Conservation (phyloP, 2,329 filamentous ascomycete species). For the Lachnellula cervina region DNA sequence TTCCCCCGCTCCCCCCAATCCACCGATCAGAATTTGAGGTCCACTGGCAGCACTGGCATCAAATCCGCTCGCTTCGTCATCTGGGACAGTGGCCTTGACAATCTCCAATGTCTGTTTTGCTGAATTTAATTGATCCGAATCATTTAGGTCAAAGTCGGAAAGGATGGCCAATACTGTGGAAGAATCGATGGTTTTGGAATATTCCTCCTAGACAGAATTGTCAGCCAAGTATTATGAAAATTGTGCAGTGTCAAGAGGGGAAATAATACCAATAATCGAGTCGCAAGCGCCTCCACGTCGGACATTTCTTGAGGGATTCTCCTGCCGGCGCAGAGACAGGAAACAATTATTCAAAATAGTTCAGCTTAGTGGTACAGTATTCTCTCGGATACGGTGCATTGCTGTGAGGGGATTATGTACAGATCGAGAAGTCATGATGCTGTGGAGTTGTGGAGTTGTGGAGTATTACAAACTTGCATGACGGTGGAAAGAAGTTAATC, state of each 20-base stretch:
- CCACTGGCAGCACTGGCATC: constrained; percentile 69
- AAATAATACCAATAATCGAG: constrained; percentile 3
- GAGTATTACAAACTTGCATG: not conserved
- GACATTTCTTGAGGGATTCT: not conserved
- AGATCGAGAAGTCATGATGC: not conserved
- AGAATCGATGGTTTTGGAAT: constrained; percentile 71
- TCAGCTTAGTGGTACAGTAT: not conserved
- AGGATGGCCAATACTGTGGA: constrained; percentile 71
- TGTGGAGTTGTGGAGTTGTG: not conserved
- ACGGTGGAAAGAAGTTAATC: not conserved
- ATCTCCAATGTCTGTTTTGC: constrained; percentile 58
- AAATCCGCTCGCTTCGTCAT: constrained; percentile 70
- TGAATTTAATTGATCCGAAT: constrained; percentile 45
- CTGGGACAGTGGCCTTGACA: constrained; percentile 58
- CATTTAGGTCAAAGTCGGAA: constrained; percentile 63
- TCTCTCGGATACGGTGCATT: not conserved
- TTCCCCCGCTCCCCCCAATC: constrained; percentile 8
- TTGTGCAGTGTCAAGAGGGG: not conserved
- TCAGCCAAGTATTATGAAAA: not conserved
- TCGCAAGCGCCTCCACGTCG: not conserved
- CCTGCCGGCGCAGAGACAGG: not conserved
- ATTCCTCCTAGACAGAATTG: constrained; percentile 47
- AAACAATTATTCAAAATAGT: not conserved
- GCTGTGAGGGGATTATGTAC: not conserved
- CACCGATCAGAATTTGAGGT: constrained; percentile 21